phyloP scores from a whole-genome alignment of 345 rosid species.

The Sapria himalayana region DNA sequence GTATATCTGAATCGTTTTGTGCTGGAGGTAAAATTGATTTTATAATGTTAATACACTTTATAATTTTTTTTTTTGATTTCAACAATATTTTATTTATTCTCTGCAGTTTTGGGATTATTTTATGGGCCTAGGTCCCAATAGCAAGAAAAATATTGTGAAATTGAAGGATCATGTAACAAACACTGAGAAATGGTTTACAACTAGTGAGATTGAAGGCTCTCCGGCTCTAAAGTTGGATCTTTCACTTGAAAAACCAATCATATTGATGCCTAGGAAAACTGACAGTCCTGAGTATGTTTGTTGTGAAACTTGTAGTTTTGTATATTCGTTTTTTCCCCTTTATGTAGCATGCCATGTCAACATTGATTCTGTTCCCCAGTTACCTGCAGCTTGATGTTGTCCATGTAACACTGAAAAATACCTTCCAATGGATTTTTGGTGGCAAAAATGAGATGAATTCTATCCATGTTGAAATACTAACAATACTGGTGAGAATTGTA shows the following conservation, averaged over 20 bases:
- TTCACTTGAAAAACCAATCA: conserved; percentile 78
- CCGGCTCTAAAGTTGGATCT: conserved; percentile 85
- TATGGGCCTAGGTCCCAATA: conserved; percentile 70
- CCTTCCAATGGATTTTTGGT: conserved; percentile 72
- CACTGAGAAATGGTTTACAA: conserved; percentile 72
- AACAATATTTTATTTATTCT: conserved; percentile 11
- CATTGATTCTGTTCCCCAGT: conserved; percentile 19
- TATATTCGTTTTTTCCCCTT: not conserved
- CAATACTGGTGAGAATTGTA: conserved; percentile 47
- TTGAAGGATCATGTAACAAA: conserved; percentile 70
- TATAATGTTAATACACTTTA: not conserved
- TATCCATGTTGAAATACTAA: conserved; percentile 64
- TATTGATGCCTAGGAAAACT: conserved; percentile 85
- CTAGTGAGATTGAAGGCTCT: conserved; percentile 84
- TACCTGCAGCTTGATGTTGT: conserved; percentile 91
- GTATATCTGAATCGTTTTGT: conserved; percentile 90
- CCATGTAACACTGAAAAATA: conserved; percentile 67
- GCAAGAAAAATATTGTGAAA: conserved; percentile 44
- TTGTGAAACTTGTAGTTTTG: conserved; percentile 8
- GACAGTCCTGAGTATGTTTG: conserved; percentile 72
- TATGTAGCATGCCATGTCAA: not conserved
- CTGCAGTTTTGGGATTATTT: conserved; percentile 65
- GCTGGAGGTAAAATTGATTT: conserved; percentile 52
- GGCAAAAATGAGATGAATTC: conserved; percentile 56
- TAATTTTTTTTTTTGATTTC: conserved; percentile 12